Conservation (phyloP, 1,139 yeast species). For the Lodderomyces beijingensis region DNA sequence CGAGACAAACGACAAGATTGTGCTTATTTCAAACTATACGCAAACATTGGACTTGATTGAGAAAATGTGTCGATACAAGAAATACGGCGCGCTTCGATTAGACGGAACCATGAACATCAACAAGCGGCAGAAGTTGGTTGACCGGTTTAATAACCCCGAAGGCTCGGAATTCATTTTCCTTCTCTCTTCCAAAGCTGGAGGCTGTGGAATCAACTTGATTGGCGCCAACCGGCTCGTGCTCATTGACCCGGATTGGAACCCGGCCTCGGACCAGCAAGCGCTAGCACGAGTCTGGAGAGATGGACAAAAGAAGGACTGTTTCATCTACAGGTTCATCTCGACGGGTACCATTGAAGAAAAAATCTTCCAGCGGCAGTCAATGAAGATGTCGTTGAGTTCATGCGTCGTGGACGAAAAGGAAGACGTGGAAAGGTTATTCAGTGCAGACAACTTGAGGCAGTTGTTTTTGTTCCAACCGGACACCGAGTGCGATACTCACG, state of each 20-base stretch:
- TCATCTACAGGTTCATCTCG: slow-evolving; percentile 85
- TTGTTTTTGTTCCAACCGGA: slow-evolving; percentile 67
- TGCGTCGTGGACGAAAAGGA: slow-evolving; percentile 97
- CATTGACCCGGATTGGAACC: slow-evolving; percentile 98
- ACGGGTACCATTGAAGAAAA: slow-evolving; percentile 97
- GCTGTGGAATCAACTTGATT: slow-evolving; percentile 94
- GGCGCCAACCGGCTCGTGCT: slow-evolving; percentile 91
- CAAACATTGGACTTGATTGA: slow-evolving; percentile 91
- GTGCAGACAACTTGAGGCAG: slow-evolving; percentile 73
- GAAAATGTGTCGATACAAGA: slow-evolving; percentile 67
- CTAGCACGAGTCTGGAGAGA: slow-evolving; percentile 98
- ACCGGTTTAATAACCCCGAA: slow-evolving; percentile 84
- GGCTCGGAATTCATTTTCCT: slow-evolving; percentile 85
- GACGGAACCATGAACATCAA: slow-evolving; percentile 93
- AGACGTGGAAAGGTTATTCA: slow-evolving; percentile 88
- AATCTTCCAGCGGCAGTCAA: slow-evolving; percentile 94
- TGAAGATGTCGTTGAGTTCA: slow-evolving; percentile 88
- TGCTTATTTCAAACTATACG: slow-evolving; percentile 88
- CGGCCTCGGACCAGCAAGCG: slow-evolving; percentile 98
- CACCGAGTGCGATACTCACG: slow-evolving; percentile 88
- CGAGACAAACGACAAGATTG: slow-evolving; percentile 92
- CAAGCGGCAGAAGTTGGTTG: slow-evolving; percentile 91
- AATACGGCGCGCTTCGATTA: slow-evolving; percentile 75
- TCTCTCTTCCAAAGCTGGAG: slow-evolving; percentile 95
- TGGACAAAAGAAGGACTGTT: slow-evolving; percentile 96